These are phyloP conservation scores for Scheffersomyces lignicola DNA, from an alignment of 1,139 yeast genomes.

Conservation along the genomic window DNA sequence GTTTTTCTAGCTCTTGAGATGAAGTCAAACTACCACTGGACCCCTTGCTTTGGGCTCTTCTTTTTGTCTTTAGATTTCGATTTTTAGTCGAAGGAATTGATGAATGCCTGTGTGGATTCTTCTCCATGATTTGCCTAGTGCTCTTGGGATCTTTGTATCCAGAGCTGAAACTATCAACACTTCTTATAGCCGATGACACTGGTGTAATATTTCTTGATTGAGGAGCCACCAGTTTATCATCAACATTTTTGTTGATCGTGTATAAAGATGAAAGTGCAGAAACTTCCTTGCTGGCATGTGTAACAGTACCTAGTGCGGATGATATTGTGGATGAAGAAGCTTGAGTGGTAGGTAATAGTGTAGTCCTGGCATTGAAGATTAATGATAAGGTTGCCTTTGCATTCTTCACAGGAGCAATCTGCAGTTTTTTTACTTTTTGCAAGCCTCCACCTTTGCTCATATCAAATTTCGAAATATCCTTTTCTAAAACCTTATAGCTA, in stretches of 20 bases:
- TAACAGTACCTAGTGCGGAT: slow-evolving; percentile 40
- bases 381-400: slow-evolving; percentile 27
- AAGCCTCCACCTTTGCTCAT: slow-evolving; percentile 4
- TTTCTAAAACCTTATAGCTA: slow-evolving; percentile 4
- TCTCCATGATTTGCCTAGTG: slow-evolving; percentile 5
- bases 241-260: slow-evolving; percentile 37
- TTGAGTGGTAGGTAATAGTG: slow-evolving; percentile 17
- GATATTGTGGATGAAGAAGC: slow-evolving; percentile 35
- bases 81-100: slow-evolving; percentile 8
- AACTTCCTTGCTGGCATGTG: slow-evolving; percentile 25
- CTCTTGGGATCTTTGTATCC: slow-evolving; percentile 13
- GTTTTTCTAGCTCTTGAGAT: slow-evolving; percentile 9
- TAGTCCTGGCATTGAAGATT: slow-evolving; percentile 21
- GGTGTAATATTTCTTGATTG: slow-evolving; percentile 11
- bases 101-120: background rate
- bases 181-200: slow-evolving; percentile 2
- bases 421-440: slow-evolving; percentile 50
- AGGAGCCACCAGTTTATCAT: slow-evolving; percentile 18
- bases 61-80: slow-evolving; percentile 6
- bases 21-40: background rate
- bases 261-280: slow-evolving; percentile 45
- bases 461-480: background rate
- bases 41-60: slow-evolving; percentile 4
- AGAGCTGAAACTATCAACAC: slow-evolving; percentile 9
- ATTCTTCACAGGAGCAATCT: slow-evolving; percentile 44